Percentiles rank a stretch among this genome's conserved stretches.
These are phyloP conservation scores for Calvatia gigantea DNA, from an alignment of 768 basidiomycete species.

Conservation along the genomic window DNA sequence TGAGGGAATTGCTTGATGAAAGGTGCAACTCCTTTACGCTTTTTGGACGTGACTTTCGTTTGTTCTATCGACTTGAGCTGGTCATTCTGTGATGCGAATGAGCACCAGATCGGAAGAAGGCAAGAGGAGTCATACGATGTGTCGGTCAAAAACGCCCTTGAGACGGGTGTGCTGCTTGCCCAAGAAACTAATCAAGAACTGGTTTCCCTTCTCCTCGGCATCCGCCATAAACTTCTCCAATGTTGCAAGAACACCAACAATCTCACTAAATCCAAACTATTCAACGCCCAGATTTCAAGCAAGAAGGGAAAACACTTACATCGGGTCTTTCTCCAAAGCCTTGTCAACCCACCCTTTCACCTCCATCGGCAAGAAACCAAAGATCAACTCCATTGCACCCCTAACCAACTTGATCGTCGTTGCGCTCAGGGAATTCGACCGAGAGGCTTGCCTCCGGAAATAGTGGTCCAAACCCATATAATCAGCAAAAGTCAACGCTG, in stretches of 20 bases:
- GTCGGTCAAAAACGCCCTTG: constrained; percentile 73
- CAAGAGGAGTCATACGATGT: constrained; percentile 46
- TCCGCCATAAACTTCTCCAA: constrained; percentile 76
- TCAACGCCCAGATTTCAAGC: background rate
- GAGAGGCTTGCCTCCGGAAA: constrained; percentile 87
- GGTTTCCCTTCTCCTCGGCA: constrained; percentile 75
- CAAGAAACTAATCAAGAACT: constrained; percentile 66
- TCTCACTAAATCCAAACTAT: constrained; percentile 51
- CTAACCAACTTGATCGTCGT: constrained; percentile 78
- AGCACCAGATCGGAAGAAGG: constrained; percentile 2
- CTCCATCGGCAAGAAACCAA: constrained; percentile 86
- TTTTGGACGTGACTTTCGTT: constrained; percentile 89
- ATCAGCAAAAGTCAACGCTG: constrained; percentile 89
- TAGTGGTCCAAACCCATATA: constrained; percentile 93
- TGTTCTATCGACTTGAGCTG: constrained; percentile 87
- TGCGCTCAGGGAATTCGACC: constrained; percentile 61
- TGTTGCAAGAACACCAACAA: constrained; percentile 76
- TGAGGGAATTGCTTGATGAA: constrained; percentile 93
- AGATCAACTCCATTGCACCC: constrained; percentile 91
- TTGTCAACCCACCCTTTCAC: constrained; percentile 82
- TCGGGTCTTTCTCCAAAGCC: constrained; percentile 67
- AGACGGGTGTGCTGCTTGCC: constrained; percentile 82
- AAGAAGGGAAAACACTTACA: constrained; percentile 43
- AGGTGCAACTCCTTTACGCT: constrained; percentile 86
- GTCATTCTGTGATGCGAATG: constrained; percentile 51